Evolutionary conservation across 1,139 yeast genomes (phyloP).

Genomic region (Magnusiomyces suaveolens): DNA sequence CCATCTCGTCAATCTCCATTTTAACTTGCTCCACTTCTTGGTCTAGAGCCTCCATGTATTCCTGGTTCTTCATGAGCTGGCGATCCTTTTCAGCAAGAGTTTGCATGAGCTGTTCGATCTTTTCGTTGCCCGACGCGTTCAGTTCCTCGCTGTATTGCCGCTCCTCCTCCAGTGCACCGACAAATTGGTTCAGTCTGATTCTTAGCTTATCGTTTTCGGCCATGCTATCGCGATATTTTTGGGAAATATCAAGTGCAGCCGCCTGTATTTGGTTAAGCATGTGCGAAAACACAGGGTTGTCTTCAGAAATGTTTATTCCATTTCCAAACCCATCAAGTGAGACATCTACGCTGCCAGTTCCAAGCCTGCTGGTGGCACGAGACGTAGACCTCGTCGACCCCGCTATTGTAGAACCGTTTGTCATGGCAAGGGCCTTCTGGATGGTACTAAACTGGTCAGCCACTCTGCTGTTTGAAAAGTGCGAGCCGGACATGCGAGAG

Average conservation of each 20-base stretch:
- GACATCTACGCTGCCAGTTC: not conserved
- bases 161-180: not conserved
- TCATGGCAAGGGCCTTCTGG: not conserved
- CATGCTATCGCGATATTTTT: not conserved
- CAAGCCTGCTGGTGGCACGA: not conserved
- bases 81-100: not conserved
- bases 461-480: not conserved
- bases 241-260: conserved; percentile 1
- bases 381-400: not conserved
- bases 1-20: not conserved
- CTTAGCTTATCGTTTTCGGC: not conserved
- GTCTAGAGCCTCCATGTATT: not conserved
- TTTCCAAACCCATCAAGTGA: not conserved
- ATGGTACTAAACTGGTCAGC: not conserved
- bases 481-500: too few relatives aligned
- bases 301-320: too few relatives aligned
- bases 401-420: not conserved
- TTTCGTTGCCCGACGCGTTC: not conserved
- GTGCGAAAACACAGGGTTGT: not conserved
- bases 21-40: not conserved
- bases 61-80: not conserved
- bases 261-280: conserved; percentile 1
- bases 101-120: not conserved
- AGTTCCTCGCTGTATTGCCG: not conserved
- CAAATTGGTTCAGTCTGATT: not conserved